A percentile compares a stretch with the other conserved stretches of the same genome.
Evolutionary conservation across 1,139 yeast species (phyloP).

Genomic region (Candida labiduridarum): DNA sequence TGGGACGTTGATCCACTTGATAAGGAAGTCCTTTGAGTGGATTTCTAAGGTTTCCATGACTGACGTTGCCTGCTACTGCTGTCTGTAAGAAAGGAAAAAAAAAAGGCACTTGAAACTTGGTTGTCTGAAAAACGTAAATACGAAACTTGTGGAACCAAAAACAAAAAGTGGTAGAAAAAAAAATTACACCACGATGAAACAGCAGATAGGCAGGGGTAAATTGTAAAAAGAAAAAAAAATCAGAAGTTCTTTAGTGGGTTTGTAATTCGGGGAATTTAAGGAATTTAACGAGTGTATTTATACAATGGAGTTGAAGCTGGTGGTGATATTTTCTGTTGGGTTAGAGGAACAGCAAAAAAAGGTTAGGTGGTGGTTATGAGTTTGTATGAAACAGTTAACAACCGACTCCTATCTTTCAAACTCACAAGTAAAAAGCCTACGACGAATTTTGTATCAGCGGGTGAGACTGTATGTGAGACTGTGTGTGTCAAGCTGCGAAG

Average conservation of each 20-base stretch:
- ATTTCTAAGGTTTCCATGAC: conserved; percentile 74
- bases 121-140: neutral
- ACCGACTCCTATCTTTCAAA: too few relatives aligned
- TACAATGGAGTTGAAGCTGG: neutral
- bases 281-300: neutral
- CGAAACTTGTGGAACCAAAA: neutral
- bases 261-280: neutral
- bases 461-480: neutral
- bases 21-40: conserved; percentile 83
- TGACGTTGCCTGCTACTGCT: neutral
- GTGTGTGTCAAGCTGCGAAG: neutral
- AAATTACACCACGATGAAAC: neutral
- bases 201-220: neutral
- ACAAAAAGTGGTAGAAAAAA: neutral
- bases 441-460: too few relatives aligned
- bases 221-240: neutral
- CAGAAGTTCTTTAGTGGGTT: neutral
- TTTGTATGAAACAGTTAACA: too few relatives aligned
- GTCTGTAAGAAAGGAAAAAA: neutral
- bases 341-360: neutral
- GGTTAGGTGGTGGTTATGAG: too few relatives aligned
- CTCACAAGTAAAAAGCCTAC: too few relatives aligned
- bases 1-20: conserved; percentile 86
- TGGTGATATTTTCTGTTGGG: neutral
- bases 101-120: neutral